These are phyloP conservation scores for Moricandia moricandioides DNA, from an alignment of 345 rosid species.

Conservation along the genomic window DNA sequence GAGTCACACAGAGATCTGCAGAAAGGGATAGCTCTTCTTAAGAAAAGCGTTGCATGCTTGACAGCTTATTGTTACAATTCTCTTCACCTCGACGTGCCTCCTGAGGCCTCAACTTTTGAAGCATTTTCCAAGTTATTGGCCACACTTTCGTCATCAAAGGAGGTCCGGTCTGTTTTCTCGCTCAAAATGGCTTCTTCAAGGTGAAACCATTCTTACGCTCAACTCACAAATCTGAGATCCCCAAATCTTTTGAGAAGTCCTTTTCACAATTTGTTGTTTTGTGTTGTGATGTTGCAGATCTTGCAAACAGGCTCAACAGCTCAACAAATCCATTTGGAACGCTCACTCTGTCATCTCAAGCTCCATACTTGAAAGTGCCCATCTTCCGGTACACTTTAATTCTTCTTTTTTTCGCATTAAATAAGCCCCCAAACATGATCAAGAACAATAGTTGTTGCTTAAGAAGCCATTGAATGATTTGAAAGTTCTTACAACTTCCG, in stretches of 20 bases:
- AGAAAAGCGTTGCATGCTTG: slow-evolving; percentile 92
- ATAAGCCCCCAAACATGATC: not conserved
- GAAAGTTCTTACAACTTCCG: not conserved
- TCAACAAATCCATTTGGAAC: slow-evolving; percentile 78
- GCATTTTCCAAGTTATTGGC: slow-evolving; percentile 81
- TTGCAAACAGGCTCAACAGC: slow-evolving; percentile 69
- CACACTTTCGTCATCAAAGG: slow-evolving; percentile 75
- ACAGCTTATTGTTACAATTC: slow-evolving; percentile 81
- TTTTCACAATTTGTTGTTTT: not conserved
- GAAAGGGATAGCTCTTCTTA: slow-evolving; percentile 91
- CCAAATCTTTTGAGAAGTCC: not conserved
- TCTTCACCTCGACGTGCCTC: slow-evolving; percentile 72
- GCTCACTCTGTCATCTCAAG: slow-evolving; percentile 68
- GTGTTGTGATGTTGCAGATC: slow-evolving; percentile 55
- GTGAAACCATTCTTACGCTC: slow-evolving; percentile 35
- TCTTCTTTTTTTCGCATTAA: not conserved
- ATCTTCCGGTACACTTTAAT: slow-evolving; percentile 48
- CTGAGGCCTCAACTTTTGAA: slow-evolving; percentile 84
- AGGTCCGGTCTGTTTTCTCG: slow-evolving; percentile 68
- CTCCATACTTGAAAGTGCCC: slow-evolving; percentile 69
- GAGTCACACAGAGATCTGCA: slow-evolving; percentile 86
- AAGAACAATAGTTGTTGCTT: not conserved
- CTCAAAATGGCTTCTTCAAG: slow-evolving; percentile 81
- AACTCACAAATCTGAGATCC: not conserved
- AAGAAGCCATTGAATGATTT: not conserved